These are phyloP conservation scores for Tetraselmis chui DNA, from an alignment of 139 green algal genomes.

Conservation along the genomic window DNA sequence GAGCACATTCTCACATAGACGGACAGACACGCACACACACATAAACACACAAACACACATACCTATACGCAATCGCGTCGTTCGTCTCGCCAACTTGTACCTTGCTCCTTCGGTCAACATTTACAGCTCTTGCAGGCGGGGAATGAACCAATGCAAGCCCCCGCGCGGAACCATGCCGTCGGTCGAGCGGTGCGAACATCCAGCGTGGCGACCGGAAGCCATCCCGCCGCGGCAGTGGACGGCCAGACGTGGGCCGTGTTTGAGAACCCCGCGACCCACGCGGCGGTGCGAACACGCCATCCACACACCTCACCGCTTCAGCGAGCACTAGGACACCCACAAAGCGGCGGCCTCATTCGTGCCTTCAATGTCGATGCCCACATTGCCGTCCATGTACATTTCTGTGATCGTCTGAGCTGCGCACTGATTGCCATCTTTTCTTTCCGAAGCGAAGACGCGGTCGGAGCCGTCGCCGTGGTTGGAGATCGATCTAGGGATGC, in stretches of 20 bases:
- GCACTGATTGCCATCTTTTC: not conserved
- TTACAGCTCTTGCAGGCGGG: too few species aligned
- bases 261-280: not conserved
- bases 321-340: not conserved
- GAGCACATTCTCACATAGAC: too few species aligned
- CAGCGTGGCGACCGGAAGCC: not conserved
- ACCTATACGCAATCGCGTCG: too few species aligned
- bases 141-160: too few species aligned
- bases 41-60: too few species aligned
- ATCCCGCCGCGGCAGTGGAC: not conserved
- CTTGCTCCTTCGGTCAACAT: too few species aligned
- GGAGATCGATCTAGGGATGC: not conserved
- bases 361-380: too few species aligned
- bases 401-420: not conserved
- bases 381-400: not conserved
- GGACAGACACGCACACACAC: too few species aligned
- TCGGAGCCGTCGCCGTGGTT: not conserved
- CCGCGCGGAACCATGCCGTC: not conserved
- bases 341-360: too few species aligned
- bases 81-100: too few species aligned
- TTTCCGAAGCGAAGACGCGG: not conserved
- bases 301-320: not conserved
- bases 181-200: not conserved
- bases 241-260: not conserved
- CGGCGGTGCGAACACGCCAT: not conserved